These are phyloP conservation scores for Russula griseocarnosa DNA, from an alignment of 768 basidiomycete genomes.

Conservation along the genomic window DNA sequence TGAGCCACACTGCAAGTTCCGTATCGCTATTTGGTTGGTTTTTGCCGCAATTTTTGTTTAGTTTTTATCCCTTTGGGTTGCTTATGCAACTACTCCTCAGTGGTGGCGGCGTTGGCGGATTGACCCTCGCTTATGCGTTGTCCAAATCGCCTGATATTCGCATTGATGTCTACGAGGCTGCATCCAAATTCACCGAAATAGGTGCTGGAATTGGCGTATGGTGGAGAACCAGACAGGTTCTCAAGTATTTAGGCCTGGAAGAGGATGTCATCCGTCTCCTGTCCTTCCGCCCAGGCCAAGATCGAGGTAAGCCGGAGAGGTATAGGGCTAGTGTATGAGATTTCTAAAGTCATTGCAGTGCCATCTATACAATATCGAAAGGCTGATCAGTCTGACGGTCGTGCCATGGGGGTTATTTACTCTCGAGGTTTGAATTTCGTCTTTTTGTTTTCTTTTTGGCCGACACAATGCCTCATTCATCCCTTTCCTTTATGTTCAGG, in stretches of 20 bases:
- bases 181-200: slow-evolving; percentile 32
- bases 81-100: slow-evolving; percentile 6
- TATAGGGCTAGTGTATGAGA: not conserved
- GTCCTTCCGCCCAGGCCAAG: slow-evolving; percentile 31
- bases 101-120: slow-evolving; percentile 36
- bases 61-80: slow-evolving; percentile 17
- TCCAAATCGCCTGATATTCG: slow-evolving; percentile 31
- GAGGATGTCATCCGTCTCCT: slow-evolving; percentile 30
- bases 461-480: not conserved
- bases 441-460: not conserved
- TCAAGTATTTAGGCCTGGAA: slow-evolving; percentile 32
- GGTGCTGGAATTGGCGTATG: slow-evolving; percentile 38
- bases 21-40: slow-evolving; percentile 45
- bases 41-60: slow-evolving; percentile 7
- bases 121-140: slow-evolving; percentile 33
- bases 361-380: slow-evolving; percentile 54
- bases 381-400: slow-evolving; percentile 53
- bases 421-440: slow-evolving; percentile 47
- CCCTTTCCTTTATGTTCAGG: slow-evolving; percentile 23
- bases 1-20: slow-evolving; percentile 2
- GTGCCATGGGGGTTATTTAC: slow-evolving; percentile 49
- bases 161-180: slow-evolving; percentile 37
- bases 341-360: slow-evolving; percentile 36
- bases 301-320: slow-evolving; percentile 10
- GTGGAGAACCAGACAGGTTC: slow-evolving; percentile 36